Conservation (phyloP, 768 basidiomycete genomes). For the Naganishia randhawae region DNA sequence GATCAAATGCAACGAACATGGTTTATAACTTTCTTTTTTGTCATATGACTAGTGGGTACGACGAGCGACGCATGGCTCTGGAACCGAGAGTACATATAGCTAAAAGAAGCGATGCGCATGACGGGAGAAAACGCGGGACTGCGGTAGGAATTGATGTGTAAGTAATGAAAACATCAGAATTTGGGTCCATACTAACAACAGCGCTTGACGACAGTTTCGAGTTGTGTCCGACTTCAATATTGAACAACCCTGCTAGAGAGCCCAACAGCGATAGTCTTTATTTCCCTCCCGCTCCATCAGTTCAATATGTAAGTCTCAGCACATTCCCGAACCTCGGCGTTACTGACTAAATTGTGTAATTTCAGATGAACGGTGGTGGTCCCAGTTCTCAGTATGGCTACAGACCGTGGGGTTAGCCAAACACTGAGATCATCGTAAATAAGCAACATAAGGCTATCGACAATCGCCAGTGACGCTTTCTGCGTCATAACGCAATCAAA, state of each 20-base stretch:
- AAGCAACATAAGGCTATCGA: not conserved
- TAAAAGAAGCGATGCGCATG: conserved; percentile 60
- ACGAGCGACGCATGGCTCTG: conserved; percentile 59
- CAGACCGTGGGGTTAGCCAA: conserved; percentile 24
- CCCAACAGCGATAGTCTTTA: conserved; percentile 46
- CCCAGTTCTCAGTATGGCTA: conserved; percentile 29
- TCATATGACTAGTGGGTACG: conserved; percentile 48
- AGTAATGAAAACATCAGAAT: conserved; percentile 6
- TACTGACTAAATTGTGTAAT: not conserved
- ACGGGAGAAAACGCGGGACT: conserved; percentile 46
- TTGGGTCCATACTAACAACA: not conserved
- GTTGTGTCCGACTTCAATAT: conserved; percentile 43
- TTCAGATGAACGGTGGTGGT: conserved; percentile 23
- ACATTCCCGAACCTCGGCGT: not conserved
- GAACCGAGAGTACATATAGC: conserved; percentile 84
- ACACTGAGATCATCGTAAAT: not conserved
- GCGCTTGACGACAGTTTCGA: conserved; percentile 37
- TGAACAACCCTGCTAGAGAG: conserved; percentile 45
- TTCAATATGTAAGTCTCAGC: conserved; percentile 26
- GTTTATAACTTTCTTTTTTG: not conserved
- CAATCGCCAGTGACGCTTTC: not conserved
- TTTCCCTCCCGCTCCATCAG: conserved; percentile 44
- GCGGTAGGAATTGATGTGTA: conserved; percentile 47
- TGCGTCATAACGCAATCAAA: not conserved
- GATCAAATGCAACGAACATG: not conserved